A percentile compares a stretch with the other conserved stretches of the same genome.
Evolutionary conservation across 176 grass and related monocot genomes (phyloP).

Genomic region (Oryza glaberrima): DNA sequence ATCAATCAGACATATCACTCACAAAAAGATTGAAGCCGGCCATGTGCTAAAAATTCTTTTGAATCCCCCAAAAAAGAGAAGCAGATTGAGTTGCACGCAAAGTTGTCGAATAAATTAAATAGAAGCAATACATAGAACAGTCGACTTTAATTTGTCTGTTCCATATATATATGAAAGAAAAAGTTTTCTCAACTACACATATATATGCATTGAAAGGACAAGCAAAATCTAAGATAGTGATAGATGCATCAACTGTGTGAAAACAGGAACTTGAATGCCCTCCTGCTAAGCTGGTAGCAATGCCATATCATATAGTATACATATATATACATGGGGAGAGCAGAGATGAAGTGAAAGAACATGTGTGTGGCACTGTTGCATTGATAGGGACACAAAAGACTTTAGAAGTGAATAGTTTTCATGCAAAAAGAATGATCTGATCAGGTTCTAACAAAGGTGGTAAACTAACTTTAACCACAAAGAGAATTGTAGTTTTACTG

Average conservation of each 20-base stretch:
- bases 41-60: not conserved
- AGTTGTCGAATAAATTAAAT: conserved; percentile 2
- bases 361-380: not conserved
- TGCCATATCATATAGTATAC: not conserved
- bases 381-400: not conserved
- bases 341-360: conserved; percentile 13
- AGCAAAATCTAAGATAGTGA: conserved; percentile 41
- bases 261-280: conserved; percentile 43
- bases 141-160: conserved; percentile 22
- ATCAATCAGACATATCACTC: not conserved
- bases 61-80: not conserved
- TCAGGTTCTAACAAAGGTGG: not conserved
- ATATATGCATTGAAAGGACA: conserved; percentile 16
- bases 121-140: conserved; percentile 4
- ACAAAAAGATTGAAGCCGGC: not conserved
- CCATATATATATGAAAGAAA: conserved; percentile 4
- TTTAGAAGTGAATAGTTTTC: conserved; percentile 3
- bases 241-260: conserved; percentile 33
- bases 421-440: conserved; percentile 24
- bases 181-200: conserved; percentile 25
- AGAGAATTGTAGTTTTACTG: not conserved
- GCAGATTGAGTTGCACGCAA: conserved; percentile 7
- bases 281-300: not conserved
- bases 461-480: conserved; percentile 34
- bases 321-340: not conserved